These are phyloP conservation scores for Aspergillus amoenus DNA, from an alignment of 2,329 filamentous ascomycete genomes.

Conservation along the genomic window DNA sequence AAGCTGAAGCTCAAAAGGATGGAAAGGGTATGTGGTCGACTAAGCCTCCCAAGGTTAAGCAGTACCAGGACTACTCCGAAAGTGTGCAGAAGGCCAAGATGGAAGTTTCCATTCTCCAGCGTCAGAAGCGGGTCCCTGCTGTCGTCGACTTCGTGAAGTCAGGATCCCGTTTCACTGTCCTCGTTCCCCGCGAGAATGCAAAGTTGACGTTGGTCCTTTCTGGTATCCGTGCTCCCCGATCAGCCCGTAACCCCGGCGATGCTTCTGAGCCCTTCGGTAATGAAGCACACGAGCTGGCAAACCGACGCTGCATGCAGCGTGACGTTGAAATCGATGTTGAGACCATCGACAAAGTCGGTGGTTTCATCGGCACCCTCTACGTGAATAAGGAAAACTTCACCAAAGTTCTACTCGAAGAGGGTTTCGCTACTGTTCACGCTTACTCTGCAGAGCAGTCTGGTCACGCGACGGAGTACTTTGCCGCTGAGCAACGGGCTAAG, in stretches of 20 bases:
- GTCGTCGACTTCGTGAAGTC: constrained; percentile 97
- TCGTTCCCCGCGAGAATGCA: constrained; percentile 87
- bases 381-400: constrained; percentile 95
- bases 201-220: constrained; percentile 94
- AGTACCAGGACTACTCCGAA: constrained; percentile 88
- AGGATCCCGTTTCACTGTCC: constrained; percentile 88
- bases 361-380: constrained; percentile 93
- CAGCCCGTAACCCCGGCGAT: constrained; percentile 76
- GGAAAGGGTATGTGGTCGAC: constrained; percentile 94
- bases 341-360: constrained; percentile 92
- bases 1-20: constrained; percentile 70
- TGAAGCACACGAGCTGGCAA: constrained; percentile 89
- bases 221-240: constrained; percentile 85
- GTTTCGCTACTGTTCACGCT: constrained; percentile 84
- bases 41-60: constrained; percentile 79
- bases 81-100: constrained; percentile 93
- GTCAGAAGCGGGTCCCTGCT: constrained; percentile 88
- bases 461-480: constrained; percentile 81
- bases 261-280: constrained; percentile 90
- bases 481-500: constrained; percentile 86
- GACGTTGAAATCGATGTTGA: constrained; percentile 96
- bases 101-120: constrained; percentile 79
- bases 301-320: constrained; percentile 83
- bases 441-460: constrained; percentile 96
- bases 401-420: constrained; percentile 90